Evolutionary conservation across 2,329 filamentous ascomycete genomes (phyloP).

Genomic region (Chrysoporthe deuterocubensis): DNA sequence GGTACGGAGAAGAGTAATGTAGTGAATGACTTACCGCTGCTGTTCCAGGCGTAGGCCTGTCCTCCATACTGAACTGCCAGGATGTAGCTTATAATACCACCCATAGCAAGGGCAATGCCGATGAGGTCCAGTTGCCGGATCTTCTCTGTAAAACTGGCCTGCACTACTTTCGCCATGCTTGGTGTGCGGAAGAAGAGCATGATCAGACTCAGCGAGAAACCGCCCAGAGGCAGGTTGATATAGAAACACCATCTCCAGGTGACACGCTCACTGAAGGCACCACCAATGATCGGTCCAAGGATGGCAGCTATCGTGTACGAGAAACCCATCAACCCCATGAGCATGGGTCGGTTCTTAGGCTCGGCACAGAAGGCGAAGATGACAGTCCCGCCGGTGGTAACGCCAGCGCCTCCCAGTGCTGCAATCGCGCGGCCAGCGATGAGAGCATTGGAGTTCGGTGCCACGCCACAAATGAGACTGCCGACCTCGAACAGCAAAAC

Average conservation of each 20-base stretch:
- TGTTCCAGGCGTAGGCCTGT: conserved; percentile 42
- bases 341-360: conserved; percentile 30
- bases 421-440: conserved; percentile 52
- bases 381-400: conserved; percentile 42
- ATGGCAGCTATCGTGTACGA: conserved; percentile 32
- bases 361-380: conserved; percentile 31
- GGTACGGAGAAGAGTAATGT: conserved; percentile 32
- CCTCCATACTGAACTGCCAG: conserved; percentile 54
- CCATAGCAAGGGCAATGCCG: conserved; percentile 36
- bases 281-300: conserved; percentile 42
- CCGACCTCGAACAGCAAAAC: conserved; percentile 21
- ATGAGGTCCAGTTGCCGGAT: conserved; percentile 34
- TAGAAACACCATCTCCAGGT: conserved; percentile 42
- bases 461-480: conserved; percentile 46
- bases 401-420: conserved; percentile 50
- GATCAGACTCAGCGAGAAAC: conserved; percentile 31
- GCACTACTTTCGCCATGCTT: conserved; percentile 30
- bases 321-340: conserved; percentile 27
- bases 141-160: conserved; percentile 25
- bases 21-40: conserved; percentile 41
- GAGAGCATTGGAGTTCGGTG: conserved; percentile 48
- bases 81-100: conserved; percentile 47
- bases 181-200: conserved; percentile 41
- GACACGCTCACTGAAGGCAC: conserved; percentile 41
- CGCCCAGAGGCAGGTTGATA: conserved; percentile 39